These are phyloP conservation scores for Chlorella sp. DNA, from an alignment of 139 green algal species.

Conservation along the genomic window DNA sequence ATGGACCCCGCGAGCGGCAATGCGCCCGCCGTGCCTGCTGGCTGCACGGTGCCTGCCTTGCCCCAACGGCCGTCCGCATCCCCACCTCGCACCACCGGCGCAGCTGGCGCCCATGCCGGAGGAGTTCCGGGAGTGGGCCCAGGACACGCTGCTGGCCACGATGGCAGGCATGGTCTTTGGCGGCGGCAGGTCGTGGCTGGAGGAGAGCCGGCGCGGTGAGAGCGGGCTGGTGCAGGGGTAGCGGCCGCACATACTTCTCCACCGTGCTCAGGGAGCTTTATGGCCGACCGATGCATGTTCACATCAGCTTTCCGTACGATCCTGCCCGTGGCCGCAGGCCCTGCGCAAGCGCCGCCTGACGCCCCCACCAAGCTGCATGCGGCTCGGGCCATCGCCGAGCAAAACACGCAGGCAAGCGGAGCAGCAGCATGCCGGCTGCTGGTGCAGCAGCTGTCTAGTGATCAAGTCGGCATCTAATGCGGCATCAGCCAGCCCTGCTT, in stretches of 20 bases:
- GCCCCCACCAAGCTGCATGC: slow-evolving; percentile 35
- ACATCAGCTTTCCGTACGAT: too few relatives aligned
- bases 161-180: slow-evolving; percentile 36
- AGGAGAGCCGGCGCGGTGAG: slow-evolving; percentile 26
- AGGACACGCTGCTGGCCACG: slow-evolving; percentile 31
- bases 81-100: background rate
- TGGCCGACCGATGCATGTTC: too few relatives aligned
- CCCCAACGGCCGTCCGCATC: background rate
- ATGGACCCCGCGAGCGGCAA: background rate
- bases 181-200: slow-evolving; percentile 11
- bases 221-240: too few relatives aligned
- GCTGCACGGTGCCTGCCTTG: background rate
- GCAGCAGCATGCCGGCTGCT: too few relatives aligned
- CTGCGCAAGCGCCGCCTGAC: background rate
- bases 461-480: too few relatives aligned
- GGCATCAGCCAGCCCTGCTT: too few relatives aligned
- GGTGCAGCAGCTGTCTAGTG: too few relatives aligned
- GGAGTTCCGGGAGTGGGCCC: slow-evolving; percentile 45
- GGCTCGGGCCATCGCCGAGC: slow-evolving; percentile 35
- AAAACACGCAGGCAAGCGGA: slow-evolving; percentile 12
- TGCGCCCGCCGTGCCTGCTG: background rate
- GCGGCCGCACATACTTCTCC: too few relatives aligned
- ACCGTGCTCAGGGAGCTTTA: too few relatives aligned
- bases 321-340: background rate
- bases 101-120: slow-evolving; percentile 45